Evolutionary conservation across 208 protist genomes (phyloP).

Genomic region (Herpetomonas muscarum): DNA sequence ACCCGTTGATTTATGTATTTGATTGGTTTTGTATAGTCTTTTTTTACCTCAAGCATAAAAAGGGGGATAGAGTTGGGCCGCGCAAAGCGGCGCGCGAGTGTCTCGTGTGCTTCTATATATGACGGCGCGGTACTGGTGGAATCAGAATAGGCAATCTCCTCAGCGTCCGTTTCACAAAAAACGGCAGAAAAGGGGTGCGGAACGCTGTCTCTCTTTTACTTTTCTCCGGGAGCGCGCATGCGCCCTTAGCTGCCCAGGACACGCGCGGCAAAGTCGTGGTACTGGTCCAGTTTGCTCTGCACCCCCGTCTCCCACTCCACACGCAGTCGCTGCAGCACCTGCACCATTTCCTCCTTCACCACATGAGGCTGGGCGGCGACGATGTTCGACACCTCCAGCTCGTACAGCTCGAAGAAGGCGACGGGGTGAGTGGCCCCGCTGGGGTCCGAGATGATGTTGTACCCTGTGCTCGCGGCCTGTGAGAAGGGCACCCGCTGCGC

Average conservation of each 20-base stretch:
- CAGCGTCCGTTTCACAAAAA: too few species aligned
- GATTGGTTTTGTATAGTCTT: conserved; percentile 2
- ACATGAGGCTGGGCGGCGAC: conserved; percentile 16
- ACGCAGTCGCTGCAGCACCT: conserved; percentile 29
- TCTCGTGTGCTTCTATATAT: too few species aligned
- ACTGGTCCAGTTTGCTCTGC: conserved; percentile 70
- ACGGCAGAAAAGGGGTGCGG: too few species aligned
- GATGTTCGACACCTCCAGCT: conserved; percentile 60
- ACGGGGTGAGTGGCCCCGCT: too few species aligned
- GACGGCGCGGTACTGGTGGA: too few species aligned
- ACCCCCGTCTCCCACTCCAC: conserved; percentile 51
- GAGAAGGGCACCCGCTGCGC: conserved; percentile 17
- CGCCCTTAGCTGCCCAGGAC: too few species aligned
- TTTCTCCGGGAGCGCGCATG: too few species aligned
- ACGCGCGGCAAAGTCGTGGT: conserved; percentile 28
- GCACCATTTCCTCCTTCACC: conserved; percentile 38
- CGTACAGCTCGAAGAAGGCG: conserved; percentile 38
- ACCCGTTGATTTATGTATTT: neutral
- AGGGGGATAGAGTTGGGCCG: too few species aligned
- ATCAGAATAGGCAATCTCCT: too few species aligned
- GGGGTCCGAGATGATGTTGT: neutral
- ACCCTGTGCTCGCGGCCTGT: neutral
- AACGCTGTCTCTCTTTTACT: too few species aligned
- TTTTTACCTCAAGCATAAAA: neutral
- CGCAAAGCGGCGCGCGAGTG: too few species aligned